Percentiles rank a stretch among this genome's conserved stretches.
Conservation (phyloP, 2,329 filamentous ascomycete species). For the Fusarium sp. region DNA sequence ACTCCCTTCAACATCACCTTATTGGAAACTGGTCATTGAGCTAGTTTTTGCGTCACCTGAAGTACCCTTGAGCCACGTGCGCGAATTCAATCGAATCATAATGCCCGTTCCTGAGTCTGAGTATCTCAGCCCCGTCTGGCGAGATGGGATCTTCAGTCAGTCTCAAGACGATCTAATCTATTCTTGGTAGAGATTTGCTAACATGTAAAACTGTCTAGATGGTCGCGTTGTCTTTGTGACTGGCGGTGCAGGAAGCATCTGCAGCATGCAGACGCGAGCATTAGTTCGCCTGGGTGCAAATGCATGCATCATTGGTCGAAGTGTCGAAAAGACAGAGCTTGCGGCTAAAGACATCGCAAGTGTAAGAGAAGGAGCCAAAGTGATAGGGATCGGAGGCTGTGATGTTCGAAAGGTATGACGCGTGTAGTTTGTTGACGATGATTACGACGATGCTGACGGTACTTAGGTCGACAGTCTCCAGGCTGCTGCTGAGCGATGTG, state of each 20-base stretch:
- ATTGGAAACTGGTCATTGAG: no score
- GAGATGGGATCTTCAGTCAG: constrained; percentile 86
- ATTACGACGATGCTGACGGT: neutral
- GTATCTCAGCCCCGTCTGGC: constrained; percentile 87
- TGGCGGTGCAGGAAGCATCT: constrained; percentile 92
- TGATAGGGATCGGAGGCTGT: constrained; percentile 85
- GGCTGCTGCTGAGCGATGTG: constrained; percentile 81
- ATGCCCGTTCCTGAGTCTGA: constrained; percentile 79
- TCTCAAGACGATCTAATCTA: neutral
- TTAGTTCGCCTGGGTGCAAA: constrained; percentile 92
- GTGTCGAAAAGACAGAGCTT: constrained; percentile 84
- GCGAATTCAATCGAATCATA: neutral
- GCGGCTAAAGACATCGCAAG: constrained; percentile 86
- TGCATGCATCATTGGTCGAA: constrained; percentile 93
- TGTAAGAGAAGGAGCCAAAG: constrained; percentile 80
- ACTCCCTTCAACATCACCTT: neutral
- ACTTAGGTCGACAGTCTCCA: constrained; percentile 53
- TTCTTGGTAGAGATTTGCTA: neutral
- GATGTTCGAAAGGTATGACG: constrained; percentile 75
- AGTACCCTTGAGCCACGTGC: neutral
- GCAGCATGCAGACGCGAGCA: constrained; percentile 91
- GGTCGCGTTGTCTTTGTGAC: constrained; percentile 95
- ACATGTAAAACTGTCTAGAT: constrained; percentile 61
- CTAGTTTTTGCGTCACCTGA: neutral
- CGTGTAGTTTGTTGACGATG: neutral